Base-by-base conservation (phyloP, 495 filamentous ascomycete species). In the Lasiosphaeria miniovina region DNA sequence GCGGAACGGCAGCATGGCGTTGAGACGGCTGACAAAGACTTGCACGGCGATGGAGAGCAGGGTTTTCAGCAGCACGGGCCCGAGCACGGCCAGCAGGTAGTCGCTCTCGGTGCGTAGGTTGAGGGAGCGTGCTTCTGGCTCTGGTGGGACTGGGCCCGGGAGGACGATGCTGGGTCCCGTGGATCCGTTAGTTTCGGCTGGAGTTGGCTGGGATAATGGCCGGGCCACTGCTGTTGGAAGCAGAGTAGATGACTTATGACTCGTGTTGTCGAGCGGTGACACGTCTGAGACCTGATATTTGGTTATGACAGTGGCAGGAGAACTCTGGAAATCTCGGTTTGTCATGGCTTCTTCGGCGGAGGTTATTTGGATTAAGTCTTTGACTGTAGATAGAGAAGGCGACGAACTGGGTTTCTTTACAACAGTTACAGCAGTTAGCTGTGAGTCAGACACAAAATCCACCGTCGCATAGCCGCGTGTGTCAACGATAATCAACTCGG, bases 61-160 rank as follows among this genome's bases (percentile, higher is more conserved):
- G 9, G 54, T 56, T 4, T 41, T 43, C 12, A 56, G 54, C 12
- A 56, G 54, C 1, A 56, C 54, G 6, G 54, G 54, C 3, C 49
- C 35, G 8, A 49, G 3, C 4, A 41, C 34, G 4, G 43, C 54
- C 17, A 49, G 33, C 6, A 56, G 31, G 33, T 48, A 56, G 43
- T 56, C 54, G 40, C 14, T 10, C 35, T 56, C 24, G 54, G 54
- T 35, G 17, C 35, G 54, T 5, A 56, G 54, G 43, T 49, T 56
- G 54, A 32, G 49, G 43, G 49, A 56, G 1, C 8, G 14, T 32
- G 14, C 52, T 55, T 55, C 32, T 12, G 38, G 36, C 24, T 17
- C 52, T 2, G 52, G 36, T 11, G 52, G 52, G 51, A 53, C 38
- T 14, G 51, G 51, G 17, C 51, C 51, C 9, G 9, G n/a, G 1